A percentile compares a stretch with the other conserved stretches of the same genome.
Evolutionary conservation across 345 rosid genomes (phyloP).

Genomic region (Rhizophora mangle): DNA sequence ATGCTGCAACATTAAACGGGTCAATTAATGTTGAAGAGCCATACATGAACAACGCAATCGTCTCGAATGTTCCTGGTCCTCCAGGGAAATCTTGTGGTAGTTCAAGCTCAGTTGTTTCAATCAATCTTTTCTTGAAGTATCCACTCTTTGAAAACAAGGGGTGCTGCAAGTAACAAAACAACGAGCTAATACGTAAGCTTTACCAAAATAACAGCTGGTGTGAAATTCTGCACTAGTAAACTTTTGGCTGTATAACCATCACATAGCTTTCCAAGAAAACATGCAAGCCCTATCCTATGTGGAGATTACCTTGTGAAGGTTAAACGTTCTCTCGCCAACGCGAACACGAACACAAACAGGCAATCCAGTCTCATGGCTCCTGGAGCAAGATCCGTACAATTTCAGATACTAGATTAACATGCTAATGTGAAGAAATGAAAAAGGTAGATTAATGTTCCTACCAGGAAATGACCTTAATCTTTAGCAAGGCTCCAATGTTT

Average conservation of each 20-base stretch:
- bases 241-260: background rate
- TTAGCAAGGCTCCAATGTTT: constrained; percentile 43
- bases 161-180: constrained; percentile 38
- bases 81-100: constrained; percentile 68
- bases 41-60: constrained; percentile 56
- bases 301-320: constrained; percentile 53
- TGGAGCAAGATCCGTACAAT: constrained; percentile 14
- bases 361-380: constrained; percentile 67
- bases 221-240: background rate
- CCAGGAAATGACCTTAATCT: constrained; percentile 58
- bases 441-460: constrained; percentile 2
- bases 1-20: constrained; percentile 66
- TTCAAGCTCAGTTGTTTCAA: constrained; percentile 44
- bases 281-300: background rate
- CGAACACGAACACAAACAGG: constrained; percentile 51
- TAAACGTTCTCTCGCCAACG: constrained; percentile 42
- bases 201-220: too few relatives aligned
- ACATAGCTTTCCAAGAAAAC: background rate
- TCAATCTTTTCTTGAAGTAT: constrained; percentile 54
- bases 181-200: background rate
- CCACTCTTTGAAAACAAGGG: constrained; percentile 64
- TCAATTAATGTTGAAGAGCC: constrained; percentile 62
- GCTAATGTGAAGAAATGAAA: background rate
- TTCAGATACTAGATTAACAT: background rate
- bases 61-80: constrained; percentile 73